Evolutionary conservation across 805 yeast species (phyloP).

Genomic region (Lipomyces yamadae): DNA sequence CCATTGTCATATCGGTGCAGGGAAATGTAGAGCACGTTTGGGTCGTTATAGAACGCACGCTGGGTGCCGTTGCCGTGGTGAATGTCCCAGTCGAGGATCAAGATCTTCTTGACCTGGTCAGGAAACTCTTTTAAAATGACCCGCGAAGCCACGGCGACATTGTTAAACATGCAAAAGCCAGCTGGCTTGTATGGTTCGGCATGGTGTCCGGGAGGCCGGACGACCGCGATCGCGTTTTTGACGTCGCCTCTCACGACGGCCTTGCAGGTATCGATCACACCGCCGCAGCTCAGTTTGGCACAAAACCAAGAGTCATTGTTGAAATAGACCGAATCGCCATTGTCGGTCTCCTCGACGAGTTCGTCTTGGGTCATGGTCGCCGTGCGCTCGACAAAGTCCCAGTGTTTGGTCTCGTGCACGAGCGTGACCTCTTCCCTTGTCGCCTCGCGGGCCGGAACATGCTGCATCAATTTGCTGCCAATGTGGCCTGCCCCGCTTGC

Average conservation of each 20-base stretch:
- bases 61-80: slow-evolving; percentile 99
- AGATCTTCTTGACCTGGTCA: slow-evolving; percentile 80
- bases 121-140: slow-evolving; percentile 81
- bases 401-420: slow-evolving; percentile 84
- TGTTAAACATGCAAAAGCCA: slow-evolving; percentile 93
- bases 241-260: slow-evolving; percentile 94
- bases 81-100: slow-evolving; percentile 95
- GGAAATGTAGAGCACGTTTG: slow-evolving; percentile 87
- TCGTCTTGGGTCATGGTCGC: slow-evolving; percentile 76
- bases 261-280: slow-evolving; percentile 92
- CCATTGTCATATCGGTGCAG: slow-evolving; percentile 93
- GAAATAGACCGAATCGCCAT: slow-evolving; percentile 92
- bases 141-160: slow-evolving; percentile 96
- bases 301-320: slow-evolving; percentile 86
- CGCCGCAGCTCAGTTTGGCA: slow-evolving; percentile 94
- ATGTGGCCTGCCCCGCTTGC: slow-evolving; percentile 73
- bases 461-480: slow-evolving; percentile 78
- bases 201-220: slow-evolving; percentile 99
- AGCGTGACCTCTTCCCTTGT: slow-evolving; percentile 78
- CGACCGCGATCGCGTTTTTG: slow-evolving; percentile 90
- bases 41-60: slow-evolving; percentile 85
- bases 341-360: slow-evolving; percentile 79
- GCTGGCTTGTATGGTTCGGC: slow-evolving; percentile 98
- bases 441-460: slow-evolving; percentile 91
- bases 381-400: slow-evolving; percentile 74